A percentile compares a stretch with the other conserved stretches of the same genome.
phyloP scores from a whole-genome alignment of 768 basidiomycete genomes.

The Podaxis sp. region DNA sequence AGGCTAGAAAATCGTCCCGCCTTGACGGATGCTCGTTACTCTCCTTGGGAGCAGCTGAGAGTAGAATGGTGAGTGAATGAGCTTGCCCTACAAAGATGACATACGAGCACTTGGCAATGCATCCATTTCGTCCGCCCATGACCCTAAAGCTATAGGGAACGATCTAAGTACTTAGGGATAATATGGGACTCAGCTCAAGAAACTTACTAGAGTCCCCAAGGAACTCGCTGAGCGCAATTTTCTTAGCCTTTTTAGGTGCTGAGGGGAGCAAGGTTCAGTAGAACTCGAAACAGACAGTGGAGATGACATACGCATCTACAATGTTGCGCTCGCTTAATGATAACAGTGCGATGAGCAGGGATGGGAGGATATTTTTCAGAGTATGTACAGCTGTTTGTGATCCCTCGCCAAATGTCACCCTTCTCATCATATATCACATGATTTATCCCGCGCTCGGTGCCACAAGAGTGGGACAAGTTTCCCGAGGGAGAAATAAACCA shows the following conservation, averaged over 20 bases:
- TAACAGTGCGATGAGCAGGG: not conserved
- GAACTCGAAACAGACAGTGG: not conserved
- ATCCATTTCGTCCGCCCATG: constrained; percentile 99
- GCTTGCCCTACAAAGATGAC: constrained; percentile 29
- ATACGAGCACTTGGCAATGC: constrained; percentile 88
- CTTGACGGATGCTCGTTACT: constrained; percentile 60
- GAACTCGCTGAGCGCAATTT: constrained; percentile 92
- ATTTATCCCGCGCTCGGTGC: not conserved
- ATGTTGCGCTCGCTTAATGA: not conserved
- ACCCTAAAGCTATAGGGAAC: constrained; percentile 66
- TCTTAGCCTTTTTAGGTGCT: constrained; percentile 93
- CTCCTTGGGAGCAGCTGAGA: constrained; percentile 62
- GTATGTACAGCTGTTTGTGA: not conserved
- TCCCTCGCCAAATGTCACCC: not conserved
- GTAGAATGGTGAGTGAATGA: not conserved
- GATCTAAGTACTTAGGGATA: constrained; percentile 18
- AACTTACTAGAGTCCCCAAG: constrained; percentile 80
- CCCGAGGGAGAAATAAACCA: too few species aligned
- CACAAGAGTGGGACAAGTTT: too few species aligned
- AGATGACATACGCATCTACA: constrained; percentile 8
- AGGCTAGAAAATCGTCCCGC: constrained; percentile 64
- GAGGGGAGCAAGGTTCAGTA: not conserved
- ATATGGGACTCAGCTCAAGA: constrained; percentile 18
- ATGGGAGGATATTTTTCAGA: constrained; percentile 3
- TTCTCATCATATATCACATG: not conserved